Conservation (phyloP, 257 asterid genomes). For the Solanum etuberosum region DNA sequence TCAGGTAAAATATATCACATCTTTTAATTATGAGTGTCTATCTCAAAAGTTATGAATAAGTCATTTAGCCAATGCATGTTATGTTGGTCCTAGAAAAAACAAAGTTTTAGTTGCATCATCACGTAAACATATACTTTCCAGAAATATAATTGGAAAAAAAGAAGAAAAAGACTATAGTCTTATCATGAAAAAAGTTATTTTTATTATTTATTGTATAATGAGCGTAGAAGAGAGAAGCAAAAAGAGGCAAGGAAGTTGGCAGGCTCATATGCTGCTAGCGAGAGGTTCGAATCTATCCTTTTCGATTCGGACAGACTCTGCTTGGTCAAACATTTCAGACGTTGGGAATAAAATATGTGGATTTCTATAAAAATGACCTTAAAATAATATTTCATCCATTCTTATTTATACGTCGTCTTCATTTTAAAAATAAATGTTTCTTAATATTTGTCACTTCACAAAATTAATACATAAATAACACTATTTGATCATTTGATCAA, state of each 20-base stretch:
- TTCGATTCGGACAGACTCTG: conserved; percentile 33
- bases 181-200: neutral
- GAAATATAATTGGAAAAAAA: neutral
- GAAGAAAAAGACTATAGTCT: too few species aligned
- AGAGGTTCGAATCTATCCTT: conserved; percentile 3
- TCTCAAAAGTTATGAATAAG: neutral
- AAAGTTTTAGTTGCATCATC: neutral
- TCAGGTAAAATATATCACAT: neutral
- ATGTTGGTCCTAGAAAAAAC: neutral
- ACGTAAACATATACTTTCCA: neutral
- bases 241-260: neutral
- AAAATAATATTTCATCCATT: neutral
- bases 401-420: too few species aligned
- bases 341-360: conserved; percentile 11
- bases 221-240: neutral
- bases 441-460: too few species aligned
- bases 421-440: too few species aligned
- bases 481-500: neutral
- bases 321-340: conserved; percentile 45
- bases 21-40: neutral
- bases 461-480: too few species aligned
- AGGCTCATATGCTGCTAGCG: neutral
- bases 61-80: neutral
- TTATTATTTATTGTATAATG: neutral
- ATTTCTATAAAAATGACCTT: conserved; percentile 14